phyloP scores from a whole-genome alignment of 441 rosid genomes.

The Hura crepitans region DNA sequence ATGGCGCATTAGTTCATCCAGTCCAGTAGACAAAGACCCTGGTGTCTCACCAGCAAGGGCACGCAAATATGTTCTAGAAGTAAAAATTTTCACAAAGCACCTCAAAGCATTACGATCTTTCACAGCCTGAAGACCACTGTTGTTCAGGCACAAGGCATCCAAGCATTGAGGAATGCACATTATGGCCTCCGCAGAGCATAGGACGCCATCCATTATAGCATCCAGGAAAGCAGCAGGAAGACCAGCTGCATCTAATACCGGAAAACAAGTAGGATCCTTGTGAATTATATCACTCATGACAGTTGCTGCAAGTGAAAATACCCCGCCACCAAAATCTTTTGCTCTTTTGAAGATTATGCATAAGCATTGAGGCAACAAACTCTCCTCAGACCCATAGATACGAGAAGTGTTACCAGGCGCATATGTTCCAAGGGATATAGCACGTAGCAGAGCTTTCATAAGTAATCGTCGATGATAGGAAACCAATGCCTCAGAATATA shows the following conservation, averaged over 20 bases:
- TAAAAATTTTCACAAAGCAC: conserved; percentile 90
- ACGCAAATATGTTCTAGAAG: conserved; percentile 68
- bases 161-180: conserved; percentile 96
- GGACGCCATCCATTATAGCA: conserved; percentile 82
- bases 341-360: conserved; percentile 78
- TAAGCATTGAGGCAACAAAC: conserved; percentile 82
- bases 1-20: conserved; percentile 96
- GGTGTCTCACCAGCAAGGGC: conserved; percentile 83
- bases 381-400: conserved; percentile 83
- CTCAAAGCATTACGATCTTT: conserved; percentile 79
- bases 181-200: conserved; percentile 87
- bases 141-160: conserved; percentile 94
- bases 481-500: conserved; percentile 85
- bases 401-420: conserved; percentile 88
- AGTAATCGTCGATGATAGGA: conserved; percentile 69
- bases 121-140: conserved; percentile 85
- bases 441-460: conserved; percentile 83
- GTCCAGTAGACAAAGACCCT: conserved; percentile 78
- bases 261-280: conserved; percentile 92
- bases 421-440: conserved; percentile 93
- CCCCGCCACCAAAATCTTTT: conserved; percentile 96
- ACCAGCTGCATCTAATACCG: conserved; percentile 83
- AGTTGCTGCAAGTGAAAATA: conserved; percentile 91
- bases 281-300: conserved; percentile 97
- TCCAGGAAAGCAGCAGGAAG: conserved; percentile 93